Evolutionary conservation across 2,329 filamentous ascomycete genomes (phyloP).

Genomic region (Claviceps pazoutovae): DNA sequence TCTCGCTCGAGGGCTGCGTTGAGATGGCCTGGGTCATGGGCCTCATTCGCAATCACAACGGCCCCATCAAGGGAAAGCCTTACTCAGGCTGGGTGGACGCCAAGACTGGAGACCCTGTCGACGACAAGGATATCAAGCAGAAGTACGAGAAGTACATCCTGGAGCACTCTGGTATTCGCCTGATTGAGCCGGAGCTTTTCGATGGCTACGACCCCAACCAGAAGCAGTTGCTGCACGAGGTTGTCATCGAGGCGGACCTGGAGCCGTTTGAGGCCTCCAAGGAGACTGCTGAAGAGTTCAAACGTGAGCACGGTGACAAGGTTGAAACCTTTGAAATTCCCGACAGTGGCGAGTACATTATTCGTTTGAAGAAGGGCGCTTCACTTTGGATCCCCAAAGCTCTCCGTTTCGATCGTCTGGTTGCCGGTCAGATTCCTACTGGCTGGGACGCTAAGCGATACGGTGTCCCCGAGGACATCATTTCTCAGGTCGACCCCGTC

Average conservation of each 20-base stretch:
- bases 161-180: constrained; percentile 90
- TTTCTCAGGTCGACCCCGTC: constrained; percentile 92
- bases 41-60: constrained; percentile 97
- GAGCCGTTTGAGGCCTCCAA: constrained; percentile 96
- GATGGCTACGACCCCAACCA: constrained; percentile 94
- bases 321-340: constrained; percentile 93
- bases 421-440: constrained; percentile 91
- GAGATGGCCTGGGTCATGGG: constrained; percentile 99
- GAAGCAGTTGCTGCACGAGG: constrained; percentile 96
- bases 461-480: constrained; percentile 93
- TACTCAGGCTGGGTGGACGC: constrained; percentile 95
- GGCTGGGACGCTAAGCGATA: constrained; percentile 96
- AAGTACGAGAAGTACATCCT: constrained; percentile 97
- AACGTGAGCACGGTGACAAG: constrained; percentile 91
- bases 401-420: constrained; percentile 88
- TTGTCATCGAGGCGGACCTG: constrained; percentile 92
- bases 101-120: constrained; percentile 88
- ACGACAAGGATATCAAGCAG: constrained; percentile 93
- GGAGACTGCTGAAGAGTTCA: constrained; percentile 95
- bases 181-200: constrained; percentile 96
- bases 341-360: constrained; percentile 85
- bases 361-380: constrained; percentile 90
- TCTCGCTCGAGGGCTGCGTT: constrained; percentile 93
- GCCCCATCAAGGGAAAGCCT: constrained; percentile 84
- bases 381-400: constrained; percentile 94